phyloP scores from a whole-genome alignment of 1,284 basidiomycete species.

The Trichosporon inkin region DNA sequence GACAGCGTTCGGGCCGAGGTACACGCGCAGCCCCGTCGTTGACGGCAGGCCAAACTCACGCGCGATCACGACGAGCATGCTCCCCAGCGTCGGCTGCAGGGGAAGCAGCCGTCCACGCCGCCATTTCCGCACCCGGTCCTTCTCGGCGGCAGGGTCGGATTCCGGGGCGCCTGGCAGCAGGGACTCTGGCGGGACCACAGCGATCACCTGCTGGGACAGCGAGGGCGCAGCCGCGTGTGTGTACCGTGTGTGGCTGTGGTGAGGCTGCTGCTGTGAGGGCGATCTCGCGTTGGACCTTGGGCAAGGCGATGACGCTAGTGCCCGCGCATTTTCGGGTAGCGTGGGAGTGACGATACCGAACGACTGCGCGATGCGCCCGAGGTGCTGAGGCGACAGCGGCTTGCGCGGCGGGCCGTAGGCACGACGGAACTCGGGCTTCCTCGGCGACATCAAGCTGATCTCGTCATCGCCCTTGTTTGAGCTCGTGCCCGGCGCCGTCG shows the following conservation, averaged over 20 bases:
- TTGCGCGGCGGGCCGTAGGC: conserved; percentile 37
- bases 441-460: conserved; percentile 3
- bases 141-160: conserved; percentile 14
- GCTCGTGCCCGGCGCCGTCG: background rate
- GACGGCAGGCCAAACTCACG: conserved; percentile 48
- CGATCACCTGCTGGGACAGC: conserved; percentile 27
- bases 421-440: background rate
- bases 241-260: background rate
- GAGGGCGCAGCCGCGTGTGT: background rate
- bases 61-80: conserved; percentile 46
- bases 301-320: background rate
- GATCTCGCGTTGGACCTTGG: background rate
- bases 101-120: conserved; percentile 43
- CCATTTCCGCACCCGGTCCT: conserved; percentile 33
- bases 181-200: conserved; percentile 40
- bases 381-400: conserved; percentile 39
- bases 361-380: conserved; percentile 44
- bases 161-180: conserved; percentile 25
- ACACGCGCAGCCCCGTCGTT: conserved; percentile 41
- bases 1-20: conserved; percentile 26
- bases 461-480: background rate
- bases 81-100: conserved; percentile 42
- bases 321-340: conserved; percentile 11
- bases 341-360: conserved; percentile 46
- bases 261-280: background rate